Evolutionary conservation across 2,329 filamentous ascomycete genomes (phyloP), one percentile per base, ranked within the genome.

Genomic region (Botryotinia globosa): DNA sequence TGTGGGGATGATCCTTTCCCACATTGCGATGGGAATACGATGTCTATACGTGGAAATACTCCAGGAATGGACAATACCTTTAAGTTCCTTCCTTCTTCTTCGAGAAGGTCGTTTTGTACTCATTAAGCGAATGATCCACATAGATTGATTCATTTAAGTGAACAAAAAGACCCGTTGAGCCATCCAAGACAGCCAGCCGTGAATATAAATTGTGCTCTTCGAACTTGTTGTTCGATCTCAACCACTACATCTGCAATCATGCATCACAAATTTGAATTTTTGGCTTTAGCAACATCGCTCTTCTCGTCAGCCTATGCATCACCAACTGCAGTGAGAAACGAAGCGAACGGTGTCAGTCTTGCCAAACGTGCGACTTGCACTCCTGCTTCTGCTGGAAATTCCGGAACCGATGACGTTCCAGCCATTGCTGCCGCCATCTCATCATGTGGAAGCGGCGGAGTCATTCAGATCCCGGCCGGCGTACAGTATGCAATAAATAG

Each of bases 401-500:
- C 74, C 32, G 80, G 78, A 1, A 79, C 75, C 0, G 83, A 85
- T 66, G 84, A 86, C 73, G 80, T 81, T 0, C 84, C 84, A 2
- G 83, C 83, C 2, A 85, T 86, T 62, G 75, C 77, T 51, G 78
- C 81, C 2, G 84, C 85, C 0, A 81, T 86, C 25, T 68, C 80
- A 22, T 77, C 76, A 9, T 78, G 77, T 37, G 83, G 84, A 20
- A 78, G 81, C 18, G 82, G 83, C 20, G 84, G 84, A n/a, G 84
- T 81, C 0, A 84, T 86, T 29, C 77, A 84, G 3, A 82, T 86
- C 48, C 84, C 84, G 0, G 77, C 80, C 0, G 81, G 80, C 16
- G 79, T 76, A 5, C 84, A 83, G 0, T 86, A 84, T 77, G 81
- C 81, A 72, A 77, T 86, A 42, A 82, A 82, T 72, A 83, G 82